Conservation (phyloP, 2,329 filamentous ascomycete genomes). For the Colletotrichum ledebouriae region DNA sequence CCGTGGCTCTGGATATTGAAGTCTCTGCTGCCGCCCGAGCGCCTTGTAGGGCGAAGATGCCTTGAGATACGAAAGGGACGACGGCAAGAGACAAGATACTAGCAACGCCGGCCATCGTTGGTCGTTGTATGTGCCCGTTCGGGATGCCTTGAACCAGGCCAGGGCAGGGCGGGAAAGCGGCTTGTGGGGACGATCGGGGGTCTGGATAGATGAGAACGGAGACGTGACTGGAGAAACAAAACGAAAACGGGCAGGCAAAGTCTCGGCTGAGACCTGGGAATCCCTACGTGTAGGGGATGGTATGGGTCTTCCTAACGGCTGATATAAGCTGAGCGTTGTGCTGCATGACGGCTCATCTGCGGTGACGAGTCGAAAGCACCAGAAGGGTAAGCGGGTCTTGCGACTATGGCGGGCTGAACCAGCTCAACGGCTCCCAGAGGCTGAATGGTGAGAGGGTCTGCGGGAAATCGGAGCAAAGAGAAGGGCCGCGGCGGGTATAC, state of each 20-base stretch:
- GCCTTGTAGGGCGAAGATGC: conserved; percentile 1
- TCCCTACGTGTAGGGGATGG: neutral
- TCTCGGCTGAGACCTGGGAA: conserved; percentile 8
- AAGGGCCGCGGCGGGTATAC: conserved; percentile 12
- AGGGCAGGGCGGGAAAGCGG: conserved; percentile 7
- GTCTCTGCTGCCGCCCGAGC: neutral
- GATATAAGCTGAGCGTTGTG: neutral
- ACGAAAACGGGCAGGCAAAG: neutral
- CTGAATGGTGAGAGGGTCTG: neutral
- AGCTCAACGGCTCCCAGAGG: neutral
- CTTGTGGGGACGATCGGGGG: conserved; percentile 16
- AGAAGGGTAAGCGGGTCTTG: neutral
- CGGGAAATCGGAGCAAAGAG: neutral
- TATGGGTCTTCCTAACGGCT: conserved; percentile 8
- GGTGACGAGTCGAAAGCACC: neutral
- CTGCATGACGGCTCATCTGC: conserved; percentile 15
- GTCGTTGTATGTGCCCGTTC: conserved; percentile 1
- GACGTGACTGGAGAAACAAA: neutral
- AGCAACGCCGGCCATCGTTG: conserved; percentile 24
- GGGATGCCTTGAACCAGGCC: conserved; percentile 3
- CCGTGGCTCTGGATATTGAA: neutral
- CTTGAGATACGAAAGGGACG: conserved; percentile 17
- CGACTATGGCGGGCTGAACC: neutral
- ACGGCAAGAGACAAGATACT: conserved; percentile 1
- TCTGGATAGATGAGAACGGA: conserved; percentile 10